Evolutionary conservation across 2,329 filamentous ascomycete species (phyloP).

Genomic region (Albifimbria verrucaria): DNA sequence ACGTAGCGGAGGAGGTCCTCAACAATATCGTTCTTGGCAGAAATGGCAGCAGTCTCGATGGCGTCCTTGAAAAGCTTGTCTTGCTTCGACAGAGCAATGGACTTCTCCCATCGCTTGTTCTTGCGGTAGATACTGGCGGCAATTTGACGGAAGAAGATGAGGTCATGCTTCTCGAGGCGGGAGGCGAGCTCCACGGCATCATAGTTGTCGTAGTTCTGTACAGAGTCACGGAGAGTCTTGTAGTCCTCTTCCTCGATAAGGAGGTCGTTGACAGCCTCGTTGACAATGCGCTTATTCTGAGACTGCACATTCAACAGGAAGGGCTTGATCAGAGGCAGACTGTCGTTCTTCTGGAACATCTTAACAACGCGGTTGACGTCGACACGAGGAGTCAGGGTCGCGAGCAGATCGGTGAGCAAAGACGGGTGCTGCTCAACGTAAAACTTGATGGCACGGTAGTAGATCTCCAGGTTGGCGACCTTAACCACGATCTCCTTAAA

Average conservation of each 20-base stretch:
- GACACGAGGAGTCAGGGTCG: conserved; percentile 86
- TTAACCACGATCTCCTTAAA: conserved; percentile 99
- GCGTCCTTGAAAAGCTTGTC: conserved; percentile 99
- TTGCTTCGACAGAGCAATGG: conserved; percentile 94
- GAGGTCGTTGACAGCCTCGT: conserved; percentile 96
- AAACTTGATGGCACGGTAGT: conserved; percentile 95
- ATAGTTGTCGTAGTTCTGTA: conserved; percentile 99
- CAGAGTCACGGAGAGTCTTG: conserved; percentile 96
- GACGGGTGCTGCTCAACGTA: conserved; percentile 97
- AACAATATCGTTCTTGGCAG: conserved; percentile 84
- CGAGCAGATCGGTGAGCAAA: conserved; percentile 90
- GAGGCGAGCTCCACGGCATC: conserved; percentile 89
- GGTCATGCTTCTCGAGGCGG: conserved; percentile 92
- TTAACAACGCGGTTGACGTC: conserved; percentile 99
- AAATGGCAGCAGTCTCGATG: conserved; percentile 94
- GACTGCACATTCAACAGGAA: conserved; percentile 95
- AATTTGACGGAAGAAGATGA: conserved; percentile 99
- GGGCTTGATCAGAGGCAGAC: conserved; percentile 96
- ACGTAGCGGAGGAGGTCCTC: conserved; percentile 96
- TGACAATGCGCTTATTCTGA: conserved; percentile 98
- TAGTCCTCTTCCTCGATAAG: conserved; percentile 99
- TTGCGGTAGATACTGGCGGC: conserved; percentile 98
- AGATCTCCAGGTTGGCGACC: conserved; percentile 97
- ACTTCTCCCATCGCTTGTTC: conserved; percentile 99
- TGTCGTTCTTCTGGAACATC: conserved; percentile 98